Base-by-base conservation (phyloP, 164 flowering plant species). In the Euptelea pleiosperma region DNA sequence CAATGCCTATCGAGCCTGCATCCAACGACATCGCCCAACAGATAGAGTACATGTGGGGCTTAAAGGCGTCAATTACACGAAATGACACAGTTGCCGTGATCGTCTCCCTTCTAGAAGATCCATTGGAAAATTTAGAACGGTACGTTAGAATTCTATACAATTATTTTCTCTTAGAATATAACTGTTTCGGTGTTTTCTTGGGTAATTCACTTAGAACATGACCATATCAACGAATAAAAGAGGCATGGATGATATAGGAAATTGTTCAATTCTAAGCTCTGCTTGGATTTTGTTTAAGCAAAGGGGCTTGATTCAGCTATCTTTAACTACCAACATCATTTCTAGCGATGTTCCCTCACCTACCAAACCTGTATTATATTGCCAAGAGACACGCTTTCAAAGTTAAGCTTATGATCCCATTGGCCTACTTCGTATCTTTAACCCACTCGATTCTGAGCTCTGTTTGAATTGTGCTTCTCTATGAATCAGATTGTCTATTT, bases 121-220 rank as follows among this genome's bases (percentile, higher is more conserved):
- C 99, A 14, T 71, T 93, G 46, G 91, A 86, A 39, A 84, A 85
- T 72, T 69, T 93, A 72, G 96, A 88, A 70, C 35, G 72, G 99
- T 90, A 57, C 56, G 74, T 60, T 48, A 34, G 2, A 47, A 42
- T 16, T 52, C 14, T 14, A 4, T 29, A 14, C 37, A 33, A 9
- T 10, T 55, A n/a, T 30, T 8, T 3, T 0, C 3, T 6, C 41
- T 31, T 39, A 25, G 21, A 1, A 3, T 14, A 22, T 45, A 12
- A 25, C 15, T 5, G 16, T 11, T 18, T 33, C n/a, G n/a, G n/a
- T 15, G 2, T 36, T 11, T 11, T 29, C 21, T 44, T 34, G 9
- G 11, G 12, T 29, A 15, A 15, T 31, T 24, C 44, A 25, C 11
- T 10, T 42, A 15, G 8, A 7, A 45, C 18, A 29, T 51, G 21